Conservation (phyloP, 495 filamentous ascomycete genomes). For the Penicillium goetzii region DNA sequence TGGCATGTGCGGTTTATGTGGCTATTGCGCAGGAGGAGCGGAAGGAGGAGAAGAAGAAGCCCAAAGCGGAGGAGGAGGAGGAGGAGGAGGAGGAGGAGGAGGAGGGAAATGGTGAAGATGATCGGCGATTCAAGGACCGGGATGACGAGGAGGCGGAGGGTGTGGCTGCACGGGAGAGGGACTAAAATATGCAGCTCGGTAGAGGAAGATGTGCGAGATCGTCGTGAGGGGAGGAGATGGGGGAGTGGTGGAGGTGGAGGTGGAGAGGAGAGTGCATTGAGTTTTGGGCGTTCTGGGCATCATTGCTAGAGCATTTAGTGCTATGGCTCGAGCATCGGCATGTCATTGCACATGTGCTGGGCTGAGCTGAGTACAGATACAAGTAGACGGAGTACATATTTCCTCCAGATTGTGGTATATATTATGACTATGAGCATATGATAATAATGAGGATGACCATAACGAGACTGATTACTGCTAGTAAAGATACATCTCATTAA, state of each 20-base stretch:
- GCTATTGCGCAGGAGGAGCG: constrained; percentile 56
- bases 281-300: constrained; percentile 13
- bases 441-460: not conserved
- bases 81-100: constrained; percentile 1
- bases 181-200: constrained; percentile 4
- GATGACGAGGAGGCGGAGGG: constrained; percentile 17
- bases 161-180: constrained; percentile 5
- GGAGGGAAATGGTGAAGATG: constrained; percentile 9
- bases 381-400: not conserved
- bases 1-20: constrained; percentile 81
- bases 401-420: not conserved
- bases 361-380: not conserved
- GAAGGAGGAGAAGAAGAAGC: constrained; percentile 9
- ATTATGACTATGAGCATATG: constrained; percentile 1
- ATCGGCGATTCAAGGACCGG: constrained; percentile 18
- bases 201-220: constrained; percentile 4
- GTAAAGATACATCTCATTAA: not conserved
- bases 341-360: not conserved
- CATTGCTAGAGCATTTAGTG: not conserved
- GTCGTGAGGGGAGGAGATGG: not conserved
- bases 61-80: not conserved
- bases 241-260: too few species aligned
- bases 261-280: constrained; percentile 21
- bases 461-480: not conserved
- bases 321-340: not conserved